These are phyloP conservation scores for Penicillium sp. DNA, from an alignment of 2,329 filamentous ascomycete genomes.

Conservation along the genomic window DNA sequence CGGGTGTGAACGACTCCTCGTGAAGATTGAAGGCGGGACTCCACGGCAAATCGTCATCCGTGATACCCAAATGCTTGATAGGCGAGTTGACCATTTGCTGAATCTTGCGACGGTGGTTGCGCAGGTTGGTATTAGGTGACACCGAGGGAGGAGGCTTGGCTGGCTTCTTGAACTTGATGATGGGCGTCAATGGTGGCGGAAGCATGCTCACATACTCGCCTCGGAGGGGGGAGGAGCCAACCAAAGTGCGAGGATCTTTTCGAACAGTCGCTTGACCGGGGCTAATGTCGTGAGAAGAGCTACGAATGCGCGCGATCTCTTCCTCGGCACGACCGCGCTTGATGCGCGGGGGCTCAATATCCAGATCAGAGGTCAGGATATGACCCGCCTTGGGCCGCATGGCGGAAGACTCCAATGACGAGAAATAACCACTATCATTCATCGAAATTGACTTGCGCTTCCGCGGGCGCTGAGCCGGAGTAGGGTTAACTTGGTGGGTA, in stretches of 20 bases:
- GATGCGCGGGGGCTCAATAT: slow-evolving; percentile 73
- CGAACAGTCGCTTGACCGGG: slow-evolving; percentile 60
- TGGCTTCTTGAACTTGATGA: slow-evolving; percentile 75
- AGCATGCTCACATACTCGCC: slow-evolving; percentile 60
- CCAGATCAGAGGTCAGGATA: slow-evolving; percentile 72
- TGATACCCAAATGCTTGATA: slow-evolving; percentile 49
- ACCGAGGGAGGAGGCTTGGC: slow-evolving; percentile 70
- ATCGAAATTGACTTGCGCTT: slow-evolving; percentile 78
- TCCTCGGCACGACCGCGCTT: slow-evolving; percentile 92
- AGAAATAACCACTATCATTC: slow-evolving; percentile 96
- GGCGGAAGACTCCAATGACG: slow-evolving; percentile 88
- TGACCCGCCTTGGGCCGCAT: slow-evolving; percentile 67
- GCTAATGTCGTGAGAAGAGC: slow-evolving; percentile 84
- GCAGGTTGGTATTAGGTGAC: slow-evolving; percentile 90
- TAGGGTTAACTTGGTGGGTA: slow-evolving; percentile 60
- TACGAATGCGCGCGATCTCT: slow-evolving; percentile 89
- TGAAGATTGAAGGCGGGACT: slow-evolving; percentile 55
- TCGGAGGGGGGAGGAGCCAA: slow-evolving; percentile 70
- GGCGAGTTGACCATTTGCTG: slow-evolving; percentile 80
- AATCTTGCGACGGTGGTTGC: slow-evolving; percentile 82
- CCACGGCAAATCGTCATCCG: slow-evolving; percentile 45
- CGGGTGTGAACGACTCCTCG: slow-evolving; percentile 45
- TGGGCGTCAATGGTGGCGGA: slow-evolving; percentile 77
- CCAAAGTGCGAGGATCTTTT: slow-evolving; percentile 35
- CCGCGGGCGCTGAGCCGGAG: slow-evolving; percentile 64